Evolutionary conservation across 805 yeast species (phyloP), one percentile per base, ranked within the genome.

Genomic region (Wickerhamiella siamensis): DNA sequence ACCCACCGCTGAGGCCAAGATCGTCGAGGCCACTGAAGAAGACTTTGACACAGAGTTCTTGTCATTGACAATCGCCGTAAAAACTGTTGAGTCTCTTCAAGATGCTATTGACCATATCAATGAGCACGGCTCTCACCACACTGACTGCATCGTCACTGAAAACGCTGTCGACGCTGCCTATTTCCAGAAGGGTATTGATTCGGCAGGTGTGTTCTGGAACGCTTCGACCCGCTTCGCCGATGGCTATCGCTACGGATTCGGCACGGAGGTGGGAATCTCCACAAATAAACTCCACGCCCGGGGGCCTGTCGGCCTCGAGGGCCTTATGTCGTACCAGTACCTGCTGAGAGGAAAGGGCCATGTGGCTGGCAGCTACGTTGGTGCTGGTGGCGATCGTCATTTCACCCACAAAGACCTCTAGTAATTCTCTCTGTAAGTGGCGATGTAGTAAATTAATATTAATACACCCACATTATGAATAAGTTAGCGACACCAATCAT

Each of bases 261-360:
- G 99, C 41, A 80, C 99, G 4, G 99, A 91, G 61, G 98, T 91
- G 15, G 99, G 99, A 29, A 88, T 91, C 45, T 80, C 94, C 38
- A 91, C 98, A 36, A 87, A 88, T 58, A 91, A 91, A 61, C 84
- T 91, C 47, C 99, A 91, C 59, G 95, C 98, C 8, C 73, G 99
- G 55, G 99, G 99, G 2, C 99, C 98, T 14, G 97, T 91, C 27
- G 99, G 99, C 2, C 69, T 91, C 26, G 99, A 91, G 58, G 99
- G 99, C 1, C 69, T 91, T 50, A 94, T 88, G 58, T 83, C 93
- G 52, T 91, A 91, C 61, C 97, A 91, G 62, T 91, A 91, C 59
- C 91, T 84, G 58, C 64, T 91, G 47, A 73, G 81, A 61, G 99
- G 99, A 34, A 67, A 75, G 51, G 99, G 99, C 4, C 98, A 91